Conservation (phyloP, 805 yeast species). For the Monosporozyma siamensis region DNA sequence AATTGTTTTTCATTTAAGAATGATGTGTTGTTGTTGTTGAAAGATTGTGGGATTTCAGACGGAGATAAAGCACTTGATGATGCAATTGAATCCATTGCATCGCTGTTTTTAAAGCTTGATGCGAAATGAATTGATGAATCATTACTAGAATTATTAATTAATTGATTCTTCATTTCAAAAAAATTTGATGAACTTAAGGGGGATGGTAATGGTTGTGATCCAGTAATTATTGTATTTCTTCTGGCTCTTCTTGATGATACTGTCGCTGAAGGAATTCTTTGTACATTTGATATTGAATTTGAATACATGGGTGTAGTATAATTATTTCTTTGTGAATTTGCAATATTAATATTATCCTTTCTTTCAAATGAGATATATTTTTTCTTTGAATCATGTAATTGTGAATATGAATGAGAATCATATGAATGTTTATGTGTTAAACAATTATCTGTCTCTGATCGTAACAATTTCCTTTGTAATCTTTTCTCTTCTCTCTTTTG, state of each 20-base stretch:
- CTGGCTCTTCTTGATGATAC: conserved; percentile 40
- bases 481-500: conserved; percentile 38
- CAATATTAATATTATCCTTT: neutral
- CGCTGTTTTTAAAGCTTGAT: conserved; percentile 1
- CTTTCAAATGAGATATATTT: neutral
- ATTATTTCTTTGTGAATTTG: neutral
- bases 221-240: conserved; percentile 70
- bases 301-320: neutral
- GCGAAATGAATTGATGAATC: conserved; percentile 5
- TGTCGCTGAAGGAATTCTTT: conserved; percentile 8
- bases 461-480: conserved; percentile 33
- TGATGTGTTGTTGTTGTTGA: neutral
- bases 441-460: conserved; percentile 7
- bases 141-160: conserved; percentile 12
- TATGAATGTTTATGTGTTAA: neutral
- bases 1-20: conserved; percentile 11
- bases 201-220: conserved; percentile 88
- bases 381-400: neutral
- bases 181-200: conserved; percentile 54
- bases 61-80: conserved; percentile 1
- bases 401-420: neutral
- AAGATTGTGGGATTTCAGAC: neutral
- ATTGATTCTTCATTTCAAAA: conserved; percentile 27
- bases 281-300: conserved; percentile 6
- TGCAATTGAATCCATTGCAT: conserved; percentile 2